A percentile compares a stretch with the other conserved stretches of the same genome.
Conservation (phyloP, 2,329 filamentous ascomycete genomes). For the Talaromyces rugulosus region DNA sequence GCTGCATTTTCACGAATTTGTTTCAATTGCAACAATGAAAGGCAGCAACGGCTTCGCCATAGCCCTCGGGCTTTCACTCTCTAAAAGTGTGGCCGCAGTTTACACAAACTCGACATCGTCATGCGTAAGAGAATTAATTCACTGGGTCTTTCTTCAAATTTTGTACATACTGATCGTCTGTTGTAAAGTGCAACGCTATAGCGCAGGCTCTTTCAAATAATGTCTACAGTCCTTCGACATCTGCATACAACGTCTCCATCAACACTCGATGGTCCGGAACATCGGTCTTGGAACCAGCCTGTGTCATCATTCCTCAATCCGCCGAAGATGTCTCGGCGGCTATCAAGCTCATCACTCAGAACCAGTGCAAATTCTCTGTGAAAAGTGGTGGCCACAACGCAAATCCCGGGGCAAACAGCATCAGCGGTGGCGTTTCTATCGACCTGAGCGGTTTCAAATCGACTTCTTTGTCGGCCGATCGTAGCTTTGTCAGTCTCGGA, state of each 20-base stretch:
- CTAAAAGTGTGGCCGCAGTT: not conserved
- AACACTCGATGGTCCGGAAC: not conserved
- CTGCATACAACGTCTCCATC: not conserved
- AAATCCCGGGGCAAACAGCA: slow-evolving; percentile 38
- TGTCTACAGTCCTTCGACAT: not conserved
- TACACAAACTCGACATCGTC: not conserved
- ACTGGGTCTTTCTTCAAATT: not conserved
- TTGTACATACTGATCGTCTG: not conserved
- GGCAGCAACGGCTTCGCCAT: not conserved
- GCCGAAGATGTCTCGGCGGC: slow-evolving; percentile 7
- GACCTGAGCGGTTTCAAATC: slow-evolving; percentile 24
- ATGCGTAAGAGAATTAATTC: not conserved
- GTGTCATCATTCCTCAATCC: slow-evolving; percentile 6
- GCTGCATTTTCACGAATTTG: not conserved
- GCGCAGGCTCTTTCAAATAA: not conserved
- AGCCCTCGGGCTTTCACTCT: not conserved
- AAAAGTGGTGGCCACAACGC: slow-evolving; percentile 43
- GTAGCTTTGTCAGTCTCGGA: slow-evolving; percentile 1
- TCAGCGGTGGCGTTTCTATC: slow-evolving; percentile 41
- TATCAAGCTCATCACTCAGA: not conserved
- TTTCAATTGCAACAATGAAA: not conserved
- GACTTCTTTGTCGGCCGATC: not conserved
- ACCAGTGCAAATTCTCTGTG: slow-evolving; percentile 24
- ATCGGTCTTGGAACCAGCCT: slow-evolving; percentile 4
- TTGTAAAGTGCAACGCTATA: not conserved